Percentiles rank a stretch among this genome's conserved stretches.
These are phyloP conservation scores for Ophiostoma sp. DNA, from an alignment of 2,329 filamentous ascomycete genomes.

Conservation along the genomic window DNA sequence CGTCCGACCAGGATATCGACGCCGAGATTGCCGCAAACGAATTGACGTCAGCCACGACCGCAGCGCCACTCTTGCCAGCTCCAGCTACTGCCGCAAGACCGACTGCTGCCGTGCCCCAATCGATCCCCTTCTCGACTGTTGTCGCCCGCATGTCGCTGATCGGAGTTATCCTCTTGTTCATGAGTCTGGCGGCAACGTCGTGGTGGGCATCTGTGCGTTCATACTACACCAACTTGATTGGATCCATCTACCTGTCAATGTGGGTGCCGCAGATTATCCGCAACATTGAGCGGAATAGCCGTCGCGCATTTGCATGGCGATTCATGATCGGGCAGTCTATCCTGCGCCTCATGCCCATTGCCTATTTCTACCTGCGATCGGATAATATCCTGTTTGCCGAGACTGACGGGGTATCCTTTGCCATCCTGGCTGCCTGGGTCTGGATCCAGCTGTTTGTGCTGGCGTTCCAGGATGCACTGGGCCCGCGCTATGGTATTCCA, in stretches of 20 bases:
- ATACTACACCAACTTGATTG: conserved; percentile 57
- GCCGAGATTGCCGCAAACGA: conserved; percentile 50
- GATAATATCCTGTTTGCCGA: conserved; percentile 78
- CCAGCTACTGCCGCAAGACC: conserved; percentile 30
- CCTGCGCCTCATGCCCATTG: conserved; percentile 70
- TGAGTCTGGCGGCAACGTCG: conserved; percentile 54
- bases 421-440: conserved; percentile 66
- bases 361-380: conserved; percentile 75
- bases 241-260: conserved; percentile 76
- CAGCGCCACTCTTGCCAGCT: conserved; percentile 29
- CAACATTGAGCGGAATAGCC: conserved; percentile 85
- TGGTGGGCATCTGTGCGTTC: conserved; percentile 55
- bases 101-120: conserved; percentile 28
- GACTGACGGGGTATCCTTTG: conserved; percentile 61
- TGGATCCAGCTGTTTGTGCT: conserved; percentile 80
- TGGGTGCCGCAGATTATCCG: conserved; percentile 91
- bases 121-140: conserved; percentile 48
- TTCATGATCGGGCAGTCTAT: conserved; percentile 81
- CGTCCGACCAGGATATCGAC: conserved; percentile 59
- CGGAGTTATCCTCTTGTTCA: conserved; percentile 51
- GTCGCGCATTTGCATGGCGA: conserved; percentile 83
- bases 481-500: conserved; percentile 79
- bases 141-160: conserved; percentile 54
- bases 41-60: conserved; percentile 33
- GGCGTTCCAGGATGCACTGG: conserved; percentile 76